Conservation (phyloP, 2,329 filamentous ascomycete species). For the Stachybotrys chartarum region DNA sequence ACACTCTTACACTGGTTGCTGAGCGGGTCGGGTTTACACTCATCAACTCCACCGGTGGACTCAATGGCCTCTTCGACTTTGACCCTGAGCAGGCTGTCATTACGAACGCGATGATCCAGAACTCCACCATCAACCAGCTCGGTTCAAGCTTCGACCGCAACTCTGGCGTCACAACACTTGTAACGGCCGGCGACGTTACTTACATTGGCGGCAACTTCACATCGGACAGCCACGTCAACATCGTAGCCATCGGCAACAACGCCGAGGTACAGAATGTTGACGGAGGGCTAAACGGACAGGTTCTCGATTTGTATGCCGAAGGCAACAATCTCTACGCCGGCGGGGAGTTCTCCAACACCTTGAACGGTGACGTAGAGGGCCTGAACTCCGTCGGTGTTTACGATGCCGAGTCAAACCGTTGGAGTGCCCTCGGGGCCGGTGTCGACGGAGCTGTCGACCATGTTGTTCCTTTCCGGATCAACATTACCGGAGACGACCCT, state of each 20-base stretch:
- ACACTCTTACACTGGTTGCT: slow-evolving; percentile 73
- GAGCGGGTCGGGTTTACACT: slow-evolving; percentile 76
- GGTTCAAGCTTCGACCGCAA: slow-evolving; percentile 60
- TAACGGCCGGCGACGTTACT: slow-evolving; percentile 53
- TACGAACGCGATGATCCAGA: slow-evolving; percentile 54
- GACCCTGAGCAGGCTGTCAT: slow-evolving; percentile 52
- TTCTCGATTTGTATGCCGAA: slow-evolving; percentile 64
- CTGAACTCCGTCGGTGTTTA: slow-evolving; percentile 74
- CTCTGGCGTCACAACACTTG: slow-evolving; percentile 66
- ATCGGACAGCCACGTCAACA: slow-evolving; percentile 59
- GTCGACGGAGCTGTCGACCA: slow-evolving; percentile 71
- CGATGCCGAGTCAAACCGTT: slow-evolving; percentile 59
- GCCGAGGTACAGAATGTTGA: slow-evolving; percentile 55
- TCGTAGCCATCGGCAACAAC: slow-evolving; percentile 65
- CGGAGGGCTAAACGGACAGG: slow-evolving; percentile 72
- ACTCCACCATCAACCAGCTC: slow-evolving; percentile 70
- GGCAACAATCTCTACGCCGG: slow-evolving; percentile 69
- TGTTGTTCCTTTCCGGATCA: slow-evolving; percentile 72
- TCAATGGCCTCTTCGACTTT: slow-evolving; percentile 90
- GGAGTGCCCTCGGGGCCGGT: slow-evolving; percentile 76
- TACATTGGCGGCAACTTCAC: slow-evolving; percentile 85
- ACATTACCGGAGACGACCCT: slow-evolving; percentile 59
- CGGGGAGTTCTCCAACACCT: slow-evolving; percentile 74
- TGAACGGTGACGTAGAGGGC: slow-evolving; percentile 50
- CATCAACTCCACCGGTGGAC: slow-evolving; percentile 64